Conservation (phyloP, 805 yeast species). For the Metschnikowia noctiluminum region DNA sequence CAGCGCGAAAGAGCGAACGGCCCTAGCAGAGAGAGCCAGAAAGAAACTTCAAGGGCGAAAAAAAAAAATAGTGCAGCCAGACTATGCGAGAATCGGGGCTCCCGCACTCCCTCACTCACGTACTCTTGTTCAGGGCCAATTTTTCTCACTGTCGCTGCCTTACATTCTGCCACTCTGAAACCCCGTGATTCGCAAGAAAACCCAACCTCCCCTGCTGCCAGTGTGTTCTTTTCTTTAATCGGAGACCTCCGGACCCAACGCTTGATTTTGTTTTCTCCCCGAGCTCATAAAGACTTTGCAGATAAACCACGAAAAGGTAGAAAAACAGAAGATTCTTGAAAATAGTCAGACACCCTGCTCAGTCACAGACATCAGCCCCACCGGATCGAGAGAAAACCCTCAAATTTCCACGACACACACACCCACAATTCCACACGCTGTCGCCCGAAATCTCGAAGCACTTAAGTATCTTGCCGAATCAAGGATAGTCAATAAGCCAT, state of each 20-base stretch:
- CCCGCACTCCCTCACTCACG: not conserved
- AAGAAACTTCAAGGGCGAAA: not conserved
- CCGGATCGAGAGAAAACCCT: not conserved
- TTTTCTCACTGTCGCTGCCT: not conserved
- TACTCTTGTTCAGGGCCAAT: not conserved
- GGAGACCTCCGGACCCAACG: not conserved
- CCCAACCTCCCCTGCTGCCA: not conserved
- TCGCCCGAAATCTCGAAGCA: not conserved
- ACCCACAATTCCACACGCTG: not conserved
- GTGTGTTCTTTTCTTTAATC: not conserved
- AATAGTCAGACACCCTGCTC: not conserved
- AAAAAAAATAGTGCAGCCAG: not conserved
- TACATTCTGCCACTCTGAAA: not conserved
- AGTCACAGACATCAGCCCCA: not conserved
- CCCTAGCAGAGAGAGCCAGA: not conserved
- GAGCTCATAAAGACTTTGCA: not conserved
- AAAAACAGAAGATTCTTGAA: not conserved
- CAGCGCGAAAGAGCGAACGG: not conserved
- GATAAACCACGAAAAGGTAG: not conserved
- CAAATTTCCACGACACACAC: not conserved
- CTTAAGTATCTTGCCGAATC: not conserved
- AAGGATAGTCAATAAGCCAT: slow-evolving; percentile 4
- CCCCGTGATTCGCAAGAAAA: not conserved
- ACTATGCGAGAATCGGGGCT: not conserved
- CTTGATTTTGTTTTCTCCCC: not conserved